Conservation (phyloP, 805 yeast species). For the Jamesozyma piceae region DNA sequence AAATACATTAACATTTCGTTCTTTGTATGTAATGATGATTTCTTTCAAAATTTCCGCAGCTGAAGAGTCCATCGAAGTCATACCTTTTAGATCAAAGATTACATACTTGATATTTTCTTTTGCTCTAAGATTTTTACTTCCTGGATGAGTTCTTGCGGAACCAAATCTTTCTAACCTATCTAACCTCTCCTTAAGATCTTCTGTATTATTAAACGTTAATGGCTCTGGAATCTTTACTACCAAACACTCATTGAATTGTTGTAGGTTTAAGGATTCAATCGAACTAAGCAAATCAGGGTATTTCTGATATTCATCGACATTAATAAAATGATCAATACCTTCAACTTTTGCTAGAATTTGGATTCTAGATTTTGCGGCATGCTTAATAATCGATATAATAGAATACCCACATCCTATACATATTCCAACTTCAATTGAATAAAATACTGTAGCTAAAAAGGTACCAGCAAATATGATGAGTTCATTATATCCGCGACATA, state of each 20-base stretch:
- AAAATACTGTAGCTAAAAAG: constrained; percentile 50
- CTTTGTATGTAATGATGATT: constrained; percentile 48
- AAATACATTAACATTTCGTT: constrained; percentile 45
- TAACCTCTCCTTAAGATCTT: constrained; percentile 60
- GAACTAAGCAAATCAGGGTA: constrained; percentile 17
- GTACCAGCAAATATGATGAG: constrained; percentile 60
- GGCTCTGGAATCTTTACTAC: constrained; percentile 83
- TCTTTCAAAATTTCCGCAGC: constrained; percentile 66
- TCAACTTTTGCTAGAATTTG: constrained; percentile 69
- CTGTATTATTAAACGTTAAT: constrained; percentile 75
- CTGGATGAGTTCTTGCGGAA: constrained; percentile 66
- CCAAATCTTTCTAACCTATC: constrained; percentile 70
- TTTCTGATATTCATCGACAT: constrained; percentile 55
- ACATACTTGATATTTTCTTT: constrained; percentile 44
- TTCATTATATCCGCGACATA: constrained; percentile 69
- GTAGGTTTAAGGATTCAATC: constrained; percentile 20
- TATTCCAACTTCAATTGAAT: constrained; percentile 84
- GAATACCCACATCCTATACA: constrained; percentile 80
- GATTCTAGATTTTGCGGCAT: constrained; percentile 72
- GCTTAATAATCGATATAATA: constrained; percentile 65
- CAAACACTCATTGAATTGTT: constrained; percentile 58
- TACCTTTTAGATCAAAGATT: constrained; percentile 72
- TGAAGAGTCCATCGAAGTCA: constrained; percentile 70
- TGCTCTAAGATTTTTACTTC: constrained; percentile 40
- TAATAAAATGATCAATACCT: constrained; percentile 52